Base-by-base conservation (phyloP, 805 yeast species). In the Wickerhamomyces tratensis region DNA sequence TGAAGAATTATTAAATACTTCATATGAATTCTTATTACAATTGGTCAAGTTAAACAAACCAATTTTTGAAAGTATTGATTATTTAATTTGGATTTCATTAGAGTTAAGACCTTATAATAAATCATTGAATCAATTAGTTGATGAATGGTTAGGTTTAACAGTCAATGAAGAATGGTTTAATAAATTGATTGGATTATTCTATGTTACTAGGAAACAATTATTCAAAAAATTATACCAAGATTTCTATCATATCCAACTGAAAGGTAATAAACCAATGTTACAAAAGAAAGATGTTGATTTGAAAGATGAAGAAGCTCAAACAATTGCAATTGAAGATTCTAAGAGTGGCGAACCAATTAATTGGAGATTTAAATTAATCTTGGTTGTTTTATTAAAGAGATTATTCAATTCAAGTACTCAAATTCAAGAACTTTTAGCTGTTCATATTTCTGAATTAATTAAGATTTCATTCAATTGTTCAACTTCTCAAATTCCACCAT, bases 381-480 rank as follows among this genome's bases (percentile, higher is more conserved):
- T 35, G 7, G 25, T 35, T 15, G 12, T 14, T 6, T 11, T 35
- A 33, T 37, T 7, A 65, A 31, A 31, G n/a, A 31, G n/a, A 5
- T 9, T 31, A 5, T 5, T 31, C 6, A 31, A 31, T 12, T 31
- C 34, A 31, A 31, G 12, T 9, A 12, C 34, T 12, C n/a, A 7
- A 12, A 31, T 31, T 31, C 10, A 31, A 12, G 34, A 31, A 31
- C 5, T 31, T 11, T 12, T 31, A 12, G 10, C 34, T 7, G 34
- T 31, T 9, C 34, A 31, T 67, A 68, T 82, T 7, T 68, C 77
- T 8, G 94, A 85, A 20, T 61, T 91, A 35, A 80, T 89, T 27
- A 80, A 83, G 46, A 67, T 87, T 6, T 79, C 96, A 1, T 89
- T 86, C 53, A 70, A 82, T 10, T 87, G 95, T 0, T 78, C 95